phyloP scores from a whole-genome alignment of 306 rosid genomes.

The Lotus japonicus region DNA sequence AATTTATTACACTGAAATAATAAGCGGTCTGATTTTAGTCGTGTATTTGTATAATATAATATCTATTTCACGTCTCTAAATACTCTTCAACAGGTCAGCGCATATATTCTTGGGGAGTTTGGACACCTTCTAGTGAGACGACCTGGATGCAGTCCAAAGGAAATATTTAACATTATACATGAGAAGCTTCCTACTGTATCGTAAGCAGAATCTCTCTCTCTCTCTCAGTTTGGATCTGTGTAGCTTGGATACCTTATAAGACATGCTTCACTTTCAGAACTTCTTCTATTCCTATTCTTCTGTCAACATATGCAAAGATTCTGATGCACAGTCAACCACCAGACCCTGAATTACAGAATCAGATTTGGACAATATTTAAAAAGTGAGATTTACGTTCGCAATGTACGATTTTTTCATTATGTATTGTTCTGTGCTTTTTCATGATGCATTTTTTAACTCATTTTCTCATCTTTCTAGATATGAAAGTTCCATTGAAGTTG shows the following conservation, averaged over 20 bases:
- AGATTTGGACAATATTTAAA: slow-evolving; percentile 88
- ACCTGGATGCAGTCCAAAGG: slow-evolving; percentile 90
- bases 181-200: slow-evolving; percentile 98
- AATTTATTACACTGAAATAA: too few species aligned
- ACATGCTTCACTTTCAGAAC: slow-evolving; percentile 55
- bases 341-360: slow-evolving; percentile 92
- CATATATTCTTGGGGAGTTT: slow-evolving; percentile 95
- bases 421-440: slow-evolving; percentile 6
- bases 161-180: slow-evolving; percentile 74
- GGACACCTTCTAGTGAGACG: slow-evolving; percentile 94
- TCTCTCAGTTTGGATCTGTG: slow-evolving; percentile 8
- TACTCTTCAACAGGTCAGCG: slow-evolving; percentile 77
- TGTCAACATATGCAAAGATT: slow-evolving; percentile 95
- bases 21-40: not conserved
- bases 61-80: slow-evolving; percentile 11
- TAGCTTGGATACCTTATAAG: slow-evolving; percentile 17
- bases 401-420: not conserved
- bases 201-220: slow-evolving; percentile 43
- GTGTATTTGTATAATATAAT: not conserved
- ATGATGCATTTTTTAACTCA: slow-evolving; percentile 23
- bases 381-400: slow-evolving; percentile 57
- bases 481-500: slow-evolving; percentile 97
- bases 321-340: slow-evolving; percentile 97
- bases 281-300: slow-evolving; percentile 82
- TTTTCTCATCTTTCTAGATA: slow-evolving; percentile 47